Percentiles rank a stretch among this genome's conserved stretches.
These are phyloP conservation scores for Kodamaea nitidulidarum DNA, from an alignment of 805 yeast genomes.

Conservation along the genomic window DNA sequence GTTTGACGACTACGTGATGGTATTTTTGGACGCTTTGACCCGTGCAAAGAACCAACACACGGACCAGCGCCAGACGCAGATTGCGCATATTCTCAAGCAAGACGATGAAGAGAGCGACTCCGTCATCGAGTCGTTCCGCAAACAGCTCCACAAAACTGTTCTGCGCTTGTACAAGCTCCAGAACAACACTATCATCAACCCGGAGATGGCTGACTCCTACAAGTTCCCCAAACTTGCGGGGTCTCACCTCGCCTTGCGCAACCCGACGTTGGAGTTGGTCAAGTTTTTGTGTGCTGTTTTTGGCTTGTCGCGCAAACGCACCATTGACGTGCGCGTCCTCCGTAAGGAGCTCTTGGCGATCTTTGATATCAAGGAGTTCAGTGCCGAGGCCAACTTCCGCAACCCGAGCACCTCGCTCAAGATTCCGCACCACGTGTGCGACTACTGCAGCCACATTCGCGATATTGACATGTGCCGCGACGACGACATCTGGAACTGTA, in stretches of 20 bases:
- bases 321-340: slow-evolving; percentile 68
- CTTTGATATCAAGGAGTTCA: slow-evolving; percentile 82
- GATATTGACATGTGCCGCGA: slow-evolving; percentile 84
- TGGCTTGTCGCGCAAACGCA: slow-evolving; percentile 58
- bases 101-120: no score
- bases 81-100: slow-evolving; percentile 51
- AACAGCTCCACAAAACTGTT: slow-evolving; percentile 63
- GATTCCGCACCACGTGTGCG: slow-evolving; percentile 70
- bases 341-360: slow-evolving; percentile 69
- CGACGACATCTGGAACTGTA: slow-evolving; percentile 56
- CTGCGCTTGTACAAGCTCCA: slow-evolving; percentile 64
- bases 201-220: slow-evolving; percentile 61
- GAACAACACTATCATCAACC: slow-evolving; percentile 65
- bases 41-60: slow-evolving; percentile 46
- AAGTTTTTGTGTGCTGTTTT: slow-evolving; percentile 72
- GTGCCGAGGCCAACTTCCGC: slow-evolving; percentile 63
- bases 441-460: slow-evolving; percentile 65
- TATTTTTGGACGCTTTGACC: slow-evolving; percentile 67
- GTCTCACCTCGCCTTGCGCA: slow-evolving; percentile 50
- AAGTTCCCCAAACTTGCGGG: slow-evolving; percentile 78
- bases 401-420: slow-evolving; percentile 72
- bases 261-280: slow-evolving; percentile 77
- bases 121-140: slow-evolving; percentile 54
- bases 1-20: slow-evolving; percentile 81
- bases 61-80: slow-evolving; percentile 67